A percentile compares a stretch with the other conserved stretches of the same genome.
These are phyloP conservation scores for Saturnispora hagleri DNA, from an alignment of 805 yeast genomes.

Conservation along the genomic window DNA sequence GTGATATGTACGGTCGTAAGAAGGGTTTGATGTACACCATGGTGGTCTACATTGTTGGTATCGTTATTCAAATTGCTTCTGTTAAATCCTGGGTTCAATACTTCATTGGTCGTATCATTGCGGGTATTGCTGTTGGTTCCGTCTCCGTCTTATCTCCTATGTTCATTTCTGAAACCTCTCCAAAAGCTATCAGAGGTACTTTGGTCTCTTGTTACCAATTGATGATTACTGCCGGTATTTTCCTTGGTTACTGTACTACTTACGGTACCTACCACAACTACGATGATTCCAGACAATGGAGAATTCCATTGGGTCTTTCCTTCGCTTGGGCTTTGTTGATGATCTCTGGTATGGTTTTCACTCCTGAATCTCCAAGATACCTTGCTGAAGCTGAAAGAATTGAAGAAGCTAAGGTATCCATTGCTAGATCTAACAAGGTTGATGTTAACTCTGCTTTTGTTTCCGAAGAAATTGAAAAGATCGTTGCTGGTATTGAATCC, in stretches of 20 bases:
- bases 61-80: constrained; percentile 51
- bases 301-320: constrained; percentile 49
- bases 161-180: constrained; percentile 62
- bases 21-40: constrained; percentile 44
- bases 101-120: constrained; percentile 50
- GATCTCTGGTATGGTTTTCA: constrained; percentile 42
- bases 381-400: constrained; percentile 40
- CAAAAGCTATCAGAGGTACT: constrained; percentile 63
- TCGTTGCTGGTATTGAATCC: constrained; percentile 52
- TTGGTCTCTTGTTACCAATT: constrained; percentile 63
- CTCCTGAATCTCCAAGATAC: constrained; percentile 67
- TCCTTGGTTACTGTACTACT: constrained; percentile 59
- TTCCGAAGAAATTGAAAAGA: constrained; percentile 40
- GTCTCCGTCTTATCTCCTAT: constrained; percentile 45
- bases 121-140: constrained; percentile 49
- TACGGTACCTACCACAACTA: constrained; percentile 50
- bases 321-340: constrained; percentile 45
- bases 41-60: constrained; percentile 51
- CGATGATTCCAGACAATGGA: constrained; percentile 49
- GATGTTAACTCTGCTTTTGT: constrained; percentile 45
- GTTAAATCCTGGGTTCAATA: constrained; percentile 50
- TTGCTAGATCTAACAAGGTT: constrained; percentile 52
- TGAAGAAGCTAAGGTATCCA: constrained; percentile 45
- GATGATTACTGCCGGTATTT: constrained; percentile 62
- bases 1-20: constrained; percentile 55